Conservation (phyloP, 139 green algal genomes). For the Picochlorum costavermella region DNA sequence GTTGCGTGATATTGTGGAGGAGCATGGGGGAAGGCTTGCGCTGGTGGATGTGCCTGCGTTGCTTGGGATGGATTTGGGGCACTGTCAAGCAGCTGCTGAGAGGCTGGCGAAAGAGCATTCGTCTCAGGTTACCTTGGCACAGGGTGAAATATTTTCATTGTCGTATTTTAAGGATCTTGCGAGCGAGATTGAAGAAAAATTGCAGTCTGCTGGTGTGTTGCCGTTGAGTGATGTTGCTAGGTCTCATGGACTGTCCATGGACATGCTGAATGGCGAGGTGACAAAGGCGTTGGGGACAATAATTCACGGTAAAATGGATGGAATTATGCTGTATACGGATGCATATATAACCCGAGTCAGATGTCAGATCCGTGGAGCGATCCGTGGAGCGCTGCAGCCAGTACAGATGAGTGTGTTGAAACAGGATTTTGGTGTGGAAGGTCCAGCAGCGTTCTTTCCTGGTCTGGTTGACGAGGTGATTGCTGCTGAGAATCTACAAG, state of each 20-base stretch:
- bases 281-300: conserved; percentile 31
- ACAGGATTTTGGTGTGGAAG: conserved; percentile 31
- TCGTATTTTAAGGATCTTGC: conserved; percentile 76
- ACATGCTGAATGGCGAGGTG: conserved; percentile 63
- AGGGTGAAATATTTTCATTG: conserved; percentile 79
- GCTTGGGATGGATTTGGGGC: conserved; percentile 69
- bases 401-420: conserved; percentile 28
- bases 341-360: conserved; percentile 70
- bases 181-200: conserved; percentile 68
- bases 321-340: conserved; percentile 72
- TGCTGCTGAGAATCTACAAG: conserved; percentile 36
- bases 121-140: conserved; percentile 38
- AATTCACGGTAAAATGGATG: conserved; percentile 69
- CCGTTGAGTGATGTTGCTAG: conserved; percentile 63
- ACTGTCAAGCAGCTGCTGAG: conserved; percentile 49
- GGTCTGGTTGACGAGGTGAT: conserved; percentile 40
- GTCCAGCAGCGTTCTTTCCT: conserved; percentile 15
- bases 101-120: conserved; percentile 12
- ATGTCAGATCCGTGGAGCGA: conserved; percentile 65
- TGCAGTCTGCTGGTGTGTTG: conserved; percentile 59
- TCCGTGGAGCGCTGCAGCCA: conserved; percentile 50
- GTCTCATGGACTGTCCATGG: conserved; percentile 60
- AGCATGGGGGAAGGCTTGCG: conserved; percentile 56
- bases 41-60: conserved; percentile 70
- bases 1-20: conserved; percentile 30